A percentile compares a stretch with the other conserved stretches of the same genome.
Conservation (phyloP, 495 filamentous ascomycete genomes). For the Aspergillus leporis region DNA sequence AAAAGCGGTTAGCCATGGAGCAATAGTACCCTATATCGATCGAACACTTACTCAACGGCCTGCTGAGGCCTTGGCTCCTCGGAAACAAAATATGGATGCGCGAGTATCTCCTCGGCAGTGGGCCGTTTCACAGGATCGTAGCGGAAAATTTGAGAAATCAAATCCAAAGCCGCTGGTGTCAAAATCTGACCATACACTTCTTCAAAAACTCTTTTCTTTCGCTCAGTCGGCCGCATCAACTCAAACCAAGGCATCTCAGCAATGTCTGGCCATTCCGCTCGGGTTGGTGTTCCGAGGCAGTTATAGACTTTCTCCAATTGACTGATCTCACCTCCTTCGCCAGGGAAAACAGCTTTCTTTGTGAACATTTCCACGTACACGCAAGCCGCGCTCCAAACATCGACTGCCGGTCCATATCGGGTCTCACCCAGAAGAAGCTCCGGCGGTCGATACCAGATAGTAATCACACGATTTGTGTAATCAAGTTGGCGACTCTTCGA, state of each 20-base stretch:
- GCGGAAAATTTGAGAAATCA: slow-evolving; percentile 77
- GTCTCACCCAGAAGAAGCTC: slow-evolving; percentile 95
- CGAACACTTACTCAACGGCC: slow-evolving; percentile 72
- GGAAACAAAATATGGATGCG: slow-evolving; percentile 83
- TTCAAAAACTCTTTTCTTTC: slow-evolving; percentile 74
- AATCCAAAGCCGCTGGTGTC: slow-evolving; percentile 76
- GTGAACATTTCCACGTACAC: slow-evolving; percentile 98
- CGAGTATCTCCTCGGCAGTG: slow-evolving; percentile 78
- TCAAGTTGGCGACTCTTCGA: slow-evolving; percentile 90
- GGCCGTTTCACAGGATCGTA: slow-evolving; percentile 88
- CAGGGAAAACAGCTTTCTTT: slow-evolving; percentile 90
- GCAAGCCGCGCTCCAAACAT: slow-evolving; percentile 97
- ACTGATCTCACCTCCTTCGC: slow-evolving; percentile 90
- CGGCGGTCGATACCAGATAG: slow-evolving; percentile 90
- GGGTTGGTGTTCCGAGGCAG: slow-evolving; percentile 85
- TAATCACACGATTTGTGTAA: slow-evolving; percentile 98
- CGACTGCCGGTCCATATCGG: slow-evolving; percentile 89
- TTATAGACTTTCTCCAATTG: slow-evolving; percentile 96
- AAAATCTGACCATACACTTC: slow-evolving; percentile 76
- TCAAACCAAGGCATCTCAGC: slow-evolving; percentile 96
- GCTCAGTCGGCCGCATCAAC: slow-evolving; percentile 74
- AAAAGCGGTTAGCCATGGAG: slow-evolving; percentile 4
- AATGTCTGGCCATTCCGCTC: slow-evolving; percentile 80
- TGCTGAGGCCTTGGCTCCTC: slow-evolving; percentile 80
- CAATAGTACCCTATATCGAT: slow-evolving; percentile 1